phyloP scores from a whole-genome alignment of 2,329 filamentous ascomycete species.

The Epichloe hybrida region DNA sequence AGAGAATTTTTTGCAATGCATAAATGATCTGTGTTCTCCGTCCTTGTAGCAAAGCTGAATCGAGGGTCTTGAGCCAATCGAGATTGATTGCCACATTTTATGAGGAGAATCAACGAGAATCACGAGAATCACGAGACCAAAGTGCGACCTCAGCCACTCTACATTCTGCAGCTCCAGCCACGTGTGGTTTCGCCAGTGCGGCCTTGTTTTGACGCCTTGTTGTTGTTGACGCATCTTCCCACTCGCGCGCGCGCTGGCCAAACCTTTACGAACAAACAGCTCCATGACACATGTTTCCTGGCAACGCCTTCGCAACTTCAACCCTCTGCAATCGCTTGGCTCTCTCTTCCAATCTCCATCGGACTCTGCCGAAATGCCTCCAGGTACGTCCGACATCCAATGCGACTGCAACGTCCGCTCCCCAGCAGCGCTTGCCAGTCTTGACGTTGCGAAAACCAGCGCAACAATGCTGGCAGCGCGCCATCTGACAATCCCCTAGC shows the following conservation, averaged over 20 bases:
- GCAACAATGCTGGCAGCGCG: background rate
- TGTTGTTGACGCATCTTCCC: background rate
- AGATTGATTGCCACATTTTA: too few species aligned
- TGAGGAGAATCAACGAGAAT: too few species aligned
- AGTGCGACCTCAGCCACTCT: too few species aligned
- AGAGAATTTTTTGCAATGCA: too few species aligned
- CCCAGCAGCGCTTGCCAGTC: background rate
- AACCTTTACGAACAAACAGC: background rate
- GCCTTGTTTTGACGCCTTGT: background rate
- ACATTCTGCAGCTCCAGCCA: background rate
- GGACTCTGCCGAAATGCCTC: constrained; percentile 1
- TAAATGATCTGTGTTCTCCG: too few species aligned
- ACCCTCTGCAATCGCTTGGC: background rate
- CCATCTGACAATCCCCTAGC: constrained; percentile 16
- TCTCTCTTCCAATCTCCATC: background rate
- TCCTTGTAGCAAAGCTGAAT: too few species aligned
- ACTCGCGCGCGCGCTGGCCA: background rate
- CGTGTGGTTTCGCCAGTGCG: background rate
- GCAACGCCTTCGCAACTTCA: background rate
- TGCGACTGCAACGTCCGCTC: background rate
- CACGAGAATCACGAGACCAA: too few species aligned
- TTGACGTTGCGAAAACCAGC: background rate
- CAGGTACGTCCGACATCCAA: background rate
- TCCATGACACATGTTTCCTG: background rate
- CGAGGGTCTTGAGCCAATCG: too few species aligned